Conservation (phyloP, 2,329 filamentous ascomycete species). For the Arachnomyces sp. region DNA sequence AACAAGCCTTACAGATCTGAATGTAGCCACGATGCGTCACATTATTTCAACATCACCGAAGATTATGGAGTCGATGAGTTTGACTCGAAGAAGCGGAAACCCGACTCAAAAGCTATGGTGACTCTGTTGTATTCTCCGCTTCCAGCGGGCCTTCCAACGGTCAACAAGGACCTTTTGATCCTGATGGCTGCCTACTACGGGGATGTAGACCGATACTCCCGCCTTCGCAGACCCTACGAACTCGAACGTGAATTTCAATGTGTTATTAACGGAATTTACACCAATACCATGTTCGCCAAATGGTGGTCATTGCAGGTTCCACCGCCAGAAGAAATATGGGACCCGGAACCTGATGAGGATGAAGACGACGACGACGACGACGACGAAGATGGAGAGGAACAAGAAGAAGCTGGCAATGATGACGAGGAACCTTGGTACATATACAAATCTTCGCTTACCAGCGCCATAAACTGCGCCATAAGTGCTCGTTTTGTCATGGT, state of each 20-base stretch:
- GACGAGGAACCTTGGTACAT: no score
- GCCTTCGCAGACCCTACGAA: constrained; percentile 25
- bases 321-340: no score
- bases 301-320: constrained; percentile 19
- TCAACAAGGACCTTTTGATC: constrained; percentile 34
- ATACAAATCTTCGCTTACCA: no score
- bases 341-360: no score
- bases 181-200: constrained; percentile 31
- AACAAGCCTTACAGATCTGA: constrained; percentile 1
- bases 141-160: constrained; percentile 28
- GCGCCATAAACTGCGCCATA: background rate
- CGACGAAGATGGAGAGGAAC: no score
- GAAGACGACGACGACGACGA: no score
- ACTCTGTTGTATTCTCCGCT: constrained; percentile 24
- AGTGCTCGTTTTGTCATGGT: constrained; percentile 8
- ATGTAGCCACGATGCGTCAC: background rate
- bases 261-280: constrained; percentile 30
- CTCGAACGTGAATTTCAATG: constrained; percentile 17
- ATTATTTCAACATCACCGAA: constrained; percentile 25
- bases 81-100: constrained; percentile 5
- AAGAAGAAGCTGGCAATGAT: no score
- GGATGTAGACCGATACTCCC: constrained; percentile 33
- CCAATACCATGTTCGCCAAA: constrained; percentile 30
- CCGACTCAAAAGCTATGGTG: constrained; percentile 7
- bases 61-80: constrained; percentile 18